Evolutionary conservation across 805 yeast species (phyloP), one percentile per base, ranked within the genome.

Genomic region (Cyberlindnera mycetangii): DNA sequence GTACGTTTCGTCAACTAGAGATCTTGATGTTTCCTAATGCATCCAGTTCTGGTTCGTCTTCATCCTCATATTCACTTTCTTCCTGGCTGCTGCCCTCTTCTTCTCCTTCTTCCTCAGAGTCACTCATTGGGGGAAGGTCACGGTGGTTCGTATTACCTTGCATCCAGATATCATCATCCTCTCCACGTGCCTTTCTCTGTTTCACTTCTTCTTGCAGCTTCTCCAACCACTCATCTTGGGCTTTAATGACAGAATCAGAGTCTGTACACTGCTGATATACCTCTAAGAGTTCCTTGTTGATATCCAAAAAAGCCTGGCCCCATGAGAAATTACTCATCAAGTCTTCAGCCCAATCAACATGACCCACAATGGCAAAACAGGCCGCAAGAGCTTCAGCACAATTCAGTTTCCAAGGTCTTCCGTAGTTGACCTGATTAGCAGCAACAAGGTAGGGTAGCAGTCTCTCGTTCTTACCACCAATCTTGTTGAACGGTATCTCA

Each of bases 371-470:
- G 1, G 96, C 96, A 60, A 93, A 85, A 58, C 97, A 89, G 0
- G 99, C 98, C 2, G 99, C 99, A 32, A 93, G 68, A 0, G 99
- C 99, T 62, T 93, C 99, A 6, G 89, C 99, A 65, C 99, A 93
- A 65, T 93, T 93, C 45, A 93, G 69, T 56, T 82, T 78, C 98
- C 97, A 90, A 0, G 99, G 97, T 56, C 85, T 76, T 5, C 99
- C 99, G 58, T 93, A 93, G 64, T 93, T 93, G 7, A 95, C 98
- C 24, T 96, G 95, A 61, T 93, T 93, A 0, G 98, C 96, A 5
- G 98, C 98, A 9, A 93, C 89, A 38, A 93, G 69, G 56, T 92
- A 93, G 0, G 99, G 99, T 45, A 93, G 47, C 10, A 93, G 69
- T 38, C 99, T 71, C 60, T 92, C 96, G 56, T 88, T 74, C 49